Evolutionary conservation across 345 rosid genomes (phyloP), one percentile per base, ranked within the genome.

Genomic region (Salix udensis): DNA sequence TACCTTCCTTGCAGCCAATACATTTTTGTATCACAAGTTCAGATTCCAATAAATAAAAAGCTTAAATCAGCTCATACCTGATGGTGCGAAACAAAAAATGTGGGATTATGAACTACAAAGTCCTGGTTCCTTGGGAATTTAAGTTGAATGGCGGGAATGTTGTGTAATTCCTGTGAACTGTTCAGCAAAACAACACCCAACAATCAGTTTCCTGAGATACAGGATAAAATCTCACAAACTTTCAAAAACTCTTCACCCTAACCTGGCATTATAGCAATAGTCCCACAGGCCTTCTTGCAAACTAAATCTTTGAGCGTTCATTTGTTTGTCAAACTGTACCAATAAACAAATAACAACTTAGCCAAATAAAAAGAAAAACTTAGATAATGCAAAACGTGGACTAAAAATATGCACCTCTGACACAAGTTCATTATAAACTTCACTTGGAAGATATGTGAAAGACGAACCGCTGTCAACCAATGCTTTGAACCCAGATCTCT

Each of bases 251-350:
- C 77, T 72, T 76, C 67, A 76, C 52, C 74, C 44, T 78, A 60
- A 94, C 98, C 97, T 89, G 83, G 93, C 67, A 80, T 88, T 87
- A 78, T 92, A 94, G 89, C 97, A 94, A 80, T 87, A 88, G 64
- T 89, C 83, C 93, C 91, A 94, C 11, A 92, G 89, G 65, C 61
- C 83, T 76, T 67, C 93, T 71, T 87, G 75, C 70, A 82, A 73
- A 68, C 84, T 89, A 70, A 80, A 74, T 70, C 78, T 81, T 15
- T 89, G 81, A 71, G 86, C 85, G 82, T 90, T 89, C 74, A 91
- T 80, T 82, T 80, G 89, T 72, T 84, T 81, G 78, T 91, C 88
- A 85, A 92, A 89, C 96, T 91, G 75, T 70, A 48, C 77, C 18
- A 70, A n/a, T 18, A 64, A 6, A 30, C 72, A 70, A 74, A 52